Conservation (phyloP, 202 grass and related monocot genomes). For the Zoysia matrella region DNA sequence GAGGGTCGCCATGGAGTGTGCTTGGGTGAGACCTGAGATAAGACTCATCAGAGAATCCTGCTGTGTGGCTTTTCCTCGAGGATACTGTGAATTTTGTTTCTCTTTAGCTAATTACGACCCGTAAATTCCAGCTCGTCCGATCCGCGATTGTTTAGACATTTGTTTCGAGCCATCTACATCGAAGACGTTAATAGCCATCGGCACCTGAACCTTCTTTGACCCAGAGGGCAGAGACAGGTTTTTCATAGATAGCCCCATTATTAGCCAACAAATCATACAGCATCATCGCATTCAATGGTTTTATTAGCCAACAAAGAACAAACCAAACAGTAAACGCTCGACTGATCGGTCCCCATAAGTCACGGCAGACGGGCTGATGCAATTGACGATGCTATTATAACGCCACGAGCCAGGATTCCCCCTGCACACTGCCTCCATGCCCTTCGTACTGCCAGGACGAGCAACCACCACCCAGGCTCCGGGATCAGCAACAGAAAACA, state of each 20-base stretch:
- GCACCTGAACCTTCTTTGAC: no score
- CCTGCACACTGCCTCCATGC: neutral
- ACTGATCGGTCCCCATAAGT: no score
- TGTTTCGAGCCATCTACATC: neutral
- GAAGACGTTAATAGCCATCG: neutral
- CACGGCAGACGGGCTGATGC: no score
- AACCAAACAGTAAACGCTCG: conserved; percentile 5
- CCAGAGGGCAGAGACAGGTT: no score
- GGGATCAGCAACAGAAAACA: conserved; percentile 26
- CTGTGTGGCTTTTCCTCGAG: no score
- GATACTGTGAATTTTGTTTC: no score
- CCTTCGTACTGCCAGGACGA: neutral
- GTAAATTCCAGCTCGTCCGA: no score
- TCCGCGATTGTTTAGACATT: no score
- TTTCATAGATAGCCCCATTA: neutral
- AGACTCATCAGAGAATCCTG: no score
- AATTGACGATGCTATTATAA: no score
- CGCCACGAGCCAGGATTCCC: conserved; percentile 27
- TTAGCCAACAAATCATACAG: neutral
- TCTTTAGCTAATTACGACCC: no score
- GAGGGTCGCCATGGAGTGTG: neutral
- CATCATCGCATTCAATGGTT: neutral
- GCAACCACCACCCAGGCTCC: conserved; percentile 14
- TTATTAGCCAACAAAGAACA: neutral
- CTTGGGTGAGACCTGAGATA: no score